Evolutionary conservation across 108 stramenopile species (phyloP).

Genomic region (Schizochytrium sp.): DNA sequence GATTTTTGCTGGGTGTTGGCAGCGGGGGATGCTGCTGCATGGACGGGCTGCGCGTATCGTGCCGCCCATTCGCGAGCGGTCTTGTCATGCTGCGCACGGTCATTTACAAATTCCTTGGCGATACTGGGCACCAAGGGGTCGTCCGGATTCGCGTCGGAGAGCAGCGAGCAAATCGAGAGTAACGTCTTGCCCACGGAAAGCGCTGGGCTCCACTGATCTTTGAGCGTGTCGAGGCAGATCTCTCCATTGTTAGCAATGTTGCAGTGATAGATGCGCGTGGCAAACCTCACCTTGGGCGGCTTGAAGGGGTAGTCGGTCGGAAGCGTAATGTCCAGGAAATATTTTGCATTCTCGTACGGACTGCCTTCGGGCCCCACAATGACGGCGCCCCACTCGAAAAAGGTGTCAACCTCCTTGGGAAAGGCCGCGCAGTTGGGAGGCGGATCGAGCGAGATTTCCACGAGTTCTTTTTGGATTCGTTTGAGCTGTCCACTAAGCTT

Average conservation of each 20-base stretch:
- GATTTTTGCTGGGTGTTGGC: background rate
- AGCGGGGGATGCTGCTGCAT: background rate
- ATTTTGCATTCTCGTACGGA: background rate
- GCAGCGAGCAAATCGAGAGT: constrained; percentile 90
- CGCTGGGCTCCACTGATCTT: constrained; percentile 99
- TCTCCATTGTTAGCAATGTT: constrained; percentile 97
- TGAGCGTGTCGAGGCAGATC: constrained; percentile 97
- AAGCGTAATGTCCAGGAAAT: background rate
- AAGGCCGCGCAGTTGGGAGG: background rate
- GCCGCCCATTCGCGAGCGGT: constrained; percentile 50
- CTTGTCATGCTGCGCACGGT: constrained; percentile 41
- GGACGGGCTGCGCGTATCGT: constrained; percentile 14
- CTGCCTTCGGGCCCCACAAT: background rate
- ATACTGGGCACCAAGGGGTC: constrained; percentile 66
- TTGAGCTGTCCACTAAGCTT: background rate
- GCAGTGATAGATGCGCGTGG: constrained; percentile 93
- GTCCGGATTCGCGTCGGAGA: constrained; percentile 94
- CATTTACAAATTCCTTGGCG: constrained; percentile 44
- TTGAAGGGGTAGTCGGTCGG: constrained; percentile 71
- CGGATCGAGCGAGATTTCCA: background rate
- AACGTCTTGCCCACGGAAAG: constrained; percentile 96
- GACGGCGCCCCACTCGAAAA: background rate
- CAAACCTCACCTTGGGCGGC: constrained; percentile 90
- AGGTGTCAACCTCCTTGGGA: background rate
- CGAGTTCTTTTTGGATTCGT: background rate